phyloP scores from a whole-genome alignment of 75 land plant genomes.

The Selaginella tamariscina region DNA sequence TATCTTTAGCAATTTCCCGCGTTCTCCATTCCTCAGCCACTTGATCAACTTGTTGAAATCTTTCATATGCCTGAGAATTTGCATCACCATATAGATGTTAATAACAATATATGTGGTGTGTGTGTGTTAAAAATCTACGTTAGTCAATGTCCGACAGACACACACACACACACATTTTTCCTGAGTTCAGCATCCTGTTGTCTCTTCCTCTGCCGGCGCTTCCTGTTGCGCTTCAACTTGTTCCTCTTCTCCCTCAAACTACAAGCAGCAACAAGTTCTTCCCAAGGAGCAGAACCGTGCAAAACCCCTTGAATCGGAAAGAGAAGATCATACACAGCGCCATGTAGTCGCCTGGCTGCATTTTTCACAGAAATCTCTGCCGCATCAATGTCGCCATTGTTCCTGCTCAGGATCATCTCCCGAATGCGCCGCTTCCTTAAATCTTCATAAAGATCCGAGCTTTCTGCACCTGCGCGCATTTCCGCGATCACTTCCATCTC shows the following conservation, averaged over 20 bases:
- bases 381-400: background rate
- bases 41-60: constrained; percentile 55
- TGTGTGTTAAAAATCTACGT: no score
- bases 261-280: constrained; percentile 52
- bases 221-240: constrained; percentile 65
- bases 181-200: constrained; percentile 47
- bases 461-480: background rate
- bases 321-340: background rate
- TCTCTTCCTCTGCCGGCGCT: constrained; percentile 62
- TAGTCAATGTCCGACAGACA: no score
- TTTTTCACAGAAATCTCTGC: background rate
- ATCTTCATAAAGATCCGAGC: background rate
- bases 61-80: constrained; percentile 54
- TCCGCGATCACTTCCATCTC: background rate
- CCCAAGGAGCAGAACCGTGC: constrained; percentile 44
- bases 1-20: constrained; percentile 89
- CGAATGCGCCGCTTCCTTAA: background rate
- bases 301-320: constrained; percentile 8
- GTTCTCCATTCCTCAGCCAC: constrained; percentile 99
- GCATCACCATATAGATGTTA: no score
- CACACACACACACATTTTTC: constrained; percentile 18
- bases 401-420: background rate
- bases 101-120: no score
- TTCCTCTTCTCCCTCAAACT: constrained; percentile 36
- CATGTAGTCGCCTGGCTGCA: background rate